Evolutionary conservation across 1,284 basidiomycete species (phyloP).

Genomic region (Leucoagaricus sp.): DNA sequence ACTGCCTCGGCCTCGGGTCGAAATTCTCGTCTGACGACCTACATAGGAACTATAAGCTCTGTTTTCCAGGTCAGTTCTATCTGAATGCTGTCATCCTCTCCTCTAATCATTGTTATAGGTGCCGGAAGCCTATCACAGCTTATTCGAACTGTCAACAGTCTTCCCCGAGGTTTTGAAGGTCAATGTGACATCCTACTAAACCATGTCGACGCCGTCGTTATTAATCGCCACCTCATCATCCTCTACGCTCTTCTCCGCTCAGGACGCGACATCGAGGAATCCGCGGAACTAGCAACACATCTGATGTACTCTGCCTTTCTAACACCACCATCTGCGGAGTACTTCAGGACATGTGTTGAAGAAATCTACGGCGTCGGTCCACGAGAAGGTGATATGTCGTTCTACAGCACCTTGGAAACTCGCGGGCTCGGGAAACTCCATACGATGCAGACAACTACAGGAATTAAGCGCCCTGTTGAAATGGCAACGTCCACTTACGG

Average conservation of each 20-base stretch:
- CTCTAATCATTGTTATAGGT: constrained; percentile 21
- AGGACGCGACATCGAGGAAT: constrained; percentile 35
- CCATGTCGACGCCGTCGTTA: constrained; percentile 31
- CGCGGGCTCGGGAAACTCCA: constrained; percentile 36
- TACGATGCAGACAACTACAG: constrained; percentile 36
- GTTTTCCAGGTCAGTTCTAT: constrained; percentile 32
- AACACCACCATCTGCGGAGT: constrained; percentile 29
- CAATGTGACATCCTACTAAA: constrained; percentile 24
- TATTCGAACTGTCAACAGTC: constrained; percentile 37
- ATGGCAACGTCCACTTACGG: constrained; percentile 39
- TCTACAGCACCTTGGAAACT: constrained; percentile 35
- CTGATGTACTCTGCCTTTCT: constrained; percentile 40
- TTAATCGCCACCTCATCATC: constrained; percentile 39
- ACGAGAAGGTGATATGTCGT: constrained; percentile 36
- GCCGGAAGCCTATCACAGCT: constrained; percentile 38
- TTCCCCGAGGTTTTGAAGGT: constrained; percentile 35
- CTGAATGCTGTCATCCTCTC: constrained; percentile 10
- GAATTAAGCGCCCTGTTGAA: constrained; percentile 37
- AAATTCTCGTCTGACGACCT: constrained; percentile 20
- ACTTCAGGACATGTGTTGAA: constrained; percentile 31
- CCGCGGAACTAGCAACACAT: constrained; percentile 37
- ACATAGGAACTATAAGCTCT: constrained; percentile 34
- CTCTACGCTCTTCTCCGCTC: constrained; percentile 36
- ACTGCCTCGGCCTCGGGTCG: constrained; percentile 36
- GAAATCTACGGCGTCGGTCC: constrained; percentile 34